phyloP scores from a whole-genome alignment of 2,329 filamentous ascomycete genomes.

The Fusarium fracticaudum region DNA sequence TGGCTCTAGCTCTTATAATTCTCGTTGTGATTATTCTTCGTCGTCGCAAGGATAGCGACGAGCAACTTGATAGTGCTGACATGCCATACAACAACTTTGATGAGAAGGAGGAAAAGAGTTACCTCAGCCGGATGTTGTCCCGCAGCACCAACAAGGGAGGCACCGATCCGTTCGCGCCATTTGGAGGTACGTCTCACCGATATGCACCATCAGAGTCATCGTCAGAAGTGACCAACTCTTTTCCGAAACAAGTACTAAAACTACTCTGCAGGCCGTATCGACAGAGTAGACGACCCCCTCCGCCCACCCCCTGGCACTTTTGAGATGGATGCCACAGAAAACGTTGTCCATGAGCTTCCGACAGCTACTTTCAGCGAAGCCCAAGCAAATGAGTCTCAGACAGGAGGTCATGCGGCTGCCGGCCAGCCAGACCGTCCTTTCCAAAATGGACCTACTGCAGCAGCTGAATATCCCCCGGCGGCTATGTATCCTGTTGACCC shows the following conservation, averaged over 20 bases:
- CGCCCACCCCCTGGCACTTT: conserved; percentile 45
- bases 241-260: conserved; percentile 24
- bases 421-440: conserved; percentile 3
- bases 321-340: conserved; percentile 51
- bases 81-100: conserved; percentile 31
- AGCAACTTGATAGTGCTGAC: conserved; percentile 5
- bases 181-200: conserved; percentile 52
- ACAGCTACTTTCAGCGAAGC: conserved; percentile 32
- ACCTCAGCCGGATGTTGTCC: conserved; percentile 37
- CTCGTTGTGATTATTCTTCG: conserved; percentile 36
- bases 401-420: background rate
- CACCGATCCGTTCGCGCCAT: conserved; percentile 54
- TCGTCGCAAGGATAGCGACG: conserved; percentile 20
- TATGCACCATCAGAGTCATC: background rate
- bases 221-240: background rate
- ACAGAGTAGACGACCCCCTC: conserved; percentile 43
- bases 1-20: conserved; percentile 41
- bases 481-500: conserved; percentile 41
- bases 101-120: conserved; percentile 40
- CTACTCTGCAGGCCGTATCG: conserved; percentile 45
- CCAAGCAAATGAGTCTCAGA: conserved; percentile 10
- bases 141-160: conserved; percentile 41
- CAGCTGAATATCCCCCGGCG: conserved; percentile 8
- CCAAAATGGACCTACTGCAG: conserved; percentile 11
- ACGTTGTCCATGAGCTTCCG: conserved; percentile 48